Evolutionary conservation across 2,329 filamentous ascomycete species (phyloP).

Genomic region (Pleochaeta shiraiana): DNA sequence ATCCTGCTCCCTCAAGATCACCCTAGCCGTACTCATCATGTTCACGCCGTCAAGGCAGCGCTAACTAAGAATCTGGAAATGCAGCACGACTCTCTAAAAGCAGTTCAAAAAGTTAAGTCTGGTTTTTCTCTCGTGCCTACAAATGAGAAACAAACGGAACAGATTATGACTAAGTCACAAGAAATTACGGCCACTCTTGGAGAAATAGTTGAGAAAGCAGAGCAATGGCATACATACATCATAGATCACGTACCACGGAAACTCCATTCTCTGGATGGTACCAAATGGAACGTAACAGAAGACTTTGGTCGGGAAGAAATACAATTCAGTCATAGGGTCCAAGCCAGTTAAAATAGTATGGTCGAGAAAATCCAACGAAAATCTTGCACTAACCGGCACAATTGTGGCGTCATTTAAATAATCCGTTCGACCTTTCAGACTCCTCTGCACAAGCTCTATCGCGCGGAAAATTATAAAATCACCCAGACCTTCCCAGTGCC

Average conservation of each 20-base stretch:
- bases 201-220: background rate
- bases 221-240: no score
- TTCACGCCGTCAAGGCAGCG: background rate
- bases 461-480: background rate
- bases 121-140: background rate
- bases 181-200: background rate
- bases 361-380: background rate
- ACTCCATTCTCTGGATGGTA: background rate
- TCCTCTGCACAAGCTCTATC: background rate
- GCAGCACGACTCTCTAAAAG: background rate
- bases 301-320: background rate
- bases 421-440: background rate
- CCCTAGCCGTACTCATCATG: background rate
- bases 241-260: no score
- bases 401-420: background rate
- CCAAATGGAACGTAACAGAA: background rate
- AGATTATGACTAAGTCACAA: background rate
- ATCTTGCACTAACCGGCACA: background rate
- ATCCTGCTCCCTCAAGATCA: background rate
- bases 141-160: background rate
- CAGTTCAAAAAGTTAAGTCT: background rate
- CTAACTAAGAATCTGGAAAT: background rate
- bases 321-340: background rate
- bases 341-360: background rate
- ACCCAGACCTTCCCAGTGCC: background rate